Base-by-base conservation (phyloP, 805 yeast genomes). In the Peterozyma toletana region DNA sequence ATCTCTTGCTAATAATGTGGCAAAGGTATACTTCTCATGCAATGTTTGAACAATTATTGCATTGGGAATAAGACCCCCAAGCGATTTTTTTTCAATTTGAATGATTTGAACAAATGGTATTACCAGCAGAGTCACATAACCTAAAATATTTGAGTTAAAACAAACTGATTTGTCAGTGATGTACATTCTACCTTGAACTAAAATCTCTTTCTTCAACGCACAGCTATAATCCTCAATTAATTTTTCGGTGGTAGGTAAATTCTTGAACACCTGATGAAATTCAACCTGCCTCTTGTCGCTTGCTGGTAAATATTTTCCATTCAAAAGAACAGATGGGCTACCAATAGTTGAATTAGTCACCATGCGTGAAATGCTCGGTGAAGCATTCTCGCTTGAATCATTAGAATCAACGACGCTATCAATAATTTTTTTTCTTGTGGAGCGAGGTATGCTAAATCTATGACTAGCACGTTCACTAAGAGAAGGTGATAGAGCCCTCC, bases 21-120 rank as follows among this genome's bases (percentile, higher is more conserved):
- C 87, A 66, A 83, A 83, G 0, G 71, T 69, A 55, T 75, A 78
- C 51, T 73, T 77, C 21, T 73, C 76, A 53, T 82, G 85, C 39
- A 80, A 60, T 1, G 89, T 83, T 44, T 76, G 71, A 17, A 83
- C 71, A 37, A 73, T 70, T 48, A 83, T 73, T 1, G 85, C 87
- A 54, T 83, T 83, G 5, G 88, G 88, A 48, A 83, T 80, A 13
- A 83, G 64, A 0, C 78, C 80, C 0, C 81, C 84, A 0, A 88
- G 82, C 13, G 76, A 70, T 56, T 72, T 77, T 58, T 82, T 83
- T 48, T 79, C 83, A 16, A 83, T 69, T 49, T 76, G 78, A 30
- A 80, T 70, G 17, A 83, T 77, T 50, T 83, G 86, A 43, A 68
- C 73, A 42, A 80, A 66, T 2, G 86, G 78, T 5, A 83, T 70